A percentile compares a stretch with the other conserved stretches of the same genome.
These are phyloP conservation scores for Pseudofabraea citricarpa DNA, from an alignment of 2,329 filamentous ascomycete species.

Conservation along the genomic window DNA sequence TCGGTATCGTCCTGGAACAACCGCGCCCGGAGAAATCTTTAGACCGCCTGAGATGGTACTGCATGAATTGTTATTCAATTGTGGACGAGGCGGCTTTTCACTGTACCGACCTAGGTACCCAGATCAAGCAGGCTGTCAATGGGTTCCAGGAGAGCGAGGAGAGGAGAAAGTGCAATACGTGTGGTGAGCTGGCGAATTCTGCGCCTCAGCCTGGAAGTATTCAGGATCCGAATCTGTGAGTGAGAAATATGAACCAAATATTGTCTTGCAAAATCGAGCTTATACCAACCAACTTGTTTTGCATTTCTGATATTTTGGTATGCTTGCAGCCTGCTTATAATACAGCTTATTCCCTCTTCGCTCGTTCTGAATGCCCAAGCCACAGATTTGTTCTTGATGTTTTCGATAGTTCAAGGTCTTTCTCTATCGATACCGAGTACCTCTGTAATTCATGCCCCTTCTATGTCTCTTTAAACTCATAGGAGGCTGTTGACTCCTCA, in stretches of 20 bases:
- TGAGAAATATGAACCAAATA: no score
- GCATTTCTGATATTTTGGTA: background rate
- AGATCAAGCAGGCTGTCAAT: conserved; percentile 90
- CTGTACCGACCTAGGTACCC: conserved; percentile 84
- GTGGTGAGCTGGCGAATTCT: conserved; percentile 71
- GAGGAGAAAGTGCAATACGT: conserved; percentile 70
- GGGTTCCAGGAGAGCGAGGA: conserved; percentile 67
- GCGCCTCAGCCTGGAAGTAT: conserved; percentile 58
- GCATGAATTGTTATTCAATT: conserved; percentile 59
- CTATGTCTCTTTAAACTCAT: conserved; percentile 71
- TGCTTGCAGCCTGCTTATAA: background rate
- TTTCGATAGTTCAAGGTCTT: no score
- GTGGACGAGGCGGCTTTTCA: conserved; percentile 87
- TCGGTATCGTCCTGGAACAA: conserved; percentile 92
- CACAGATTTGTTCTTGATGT: no score
- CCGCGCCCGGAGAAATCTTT: conserved; percentile 62
- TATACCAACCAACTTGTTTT: no score
- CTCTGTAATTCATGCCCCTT: no score
- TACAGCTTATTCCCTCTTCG: background rate
- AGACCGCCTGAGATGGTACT: conserved; percentile 91
- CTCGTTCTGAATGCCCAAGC: no score
- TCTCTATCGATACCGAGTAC: no score
- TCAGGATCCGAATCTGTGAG: conserved; percentile 53
- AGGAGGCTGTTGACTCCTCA: conserved; percentile 71
- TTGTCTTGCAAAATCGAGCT: no score